Evolutionary conservation across 768 basidiomycete species (phyloP), one percentile per base, ranked within the genome.

Genomic region (Filobasidium wieringae): DNA sequence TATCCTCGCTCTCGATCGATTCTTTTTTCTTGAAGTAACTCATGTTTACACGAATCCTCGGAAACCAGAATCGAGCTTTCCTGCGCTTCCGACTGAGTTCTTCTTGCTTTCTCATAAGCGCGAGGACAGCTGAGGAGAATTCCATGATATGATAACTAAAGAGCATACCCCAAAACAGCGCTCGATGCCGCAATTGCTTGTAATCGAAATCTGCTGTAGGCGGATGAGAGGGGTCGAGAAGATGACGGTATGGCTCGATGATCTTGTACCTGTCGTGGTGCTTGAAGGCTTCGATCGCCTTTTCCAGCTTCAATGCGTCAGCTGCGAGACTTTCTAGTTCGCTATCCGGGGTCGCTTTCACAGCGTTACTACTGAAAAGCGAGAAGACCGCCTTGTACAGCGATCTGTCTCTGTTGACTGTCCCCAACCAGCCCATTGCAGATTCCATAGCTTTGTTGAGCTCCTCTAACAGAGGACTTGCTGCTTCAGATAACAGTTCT

Each of bases 61-160:
- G 59, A 36, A 33, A 67, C 69, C 70, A 70, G 24, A 73, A 58
- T 33, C 62, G 52, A 26, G 55, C 47, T 2, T 31, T 51, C 9
- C 39, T 26, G 8, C 64, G 59, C 3, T 49, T 17, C 36, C 56
- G 31, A n/a, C 68, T 65, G 4, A 73, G 41, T n/a, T 58, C 54
- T 26, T 64, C 57, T 61, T 71, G 65, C 32, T 55, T 58, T 19
- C 63, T 56, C 31, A 70, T n/a, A 9, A 69, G 40, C 9, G 15
- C 39, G 29, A 69, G 55, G 0, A 69, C 26, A 4, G 68, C 62
- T n/a, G 59, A 47, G 17, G 63, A 53, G 50, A 68, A 73, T 57
- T 73, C 68, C n/a, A 67, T 69, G n/a, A 73, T 26, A 53, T 73
- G 69, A 30, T 68, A 71, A 47, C 66, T 66, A 40, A 65, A 67